phyloP scores from a whole-genome alignment of 495 filamentous ascomycete genomes.

The Neurospora africana region DNA sequence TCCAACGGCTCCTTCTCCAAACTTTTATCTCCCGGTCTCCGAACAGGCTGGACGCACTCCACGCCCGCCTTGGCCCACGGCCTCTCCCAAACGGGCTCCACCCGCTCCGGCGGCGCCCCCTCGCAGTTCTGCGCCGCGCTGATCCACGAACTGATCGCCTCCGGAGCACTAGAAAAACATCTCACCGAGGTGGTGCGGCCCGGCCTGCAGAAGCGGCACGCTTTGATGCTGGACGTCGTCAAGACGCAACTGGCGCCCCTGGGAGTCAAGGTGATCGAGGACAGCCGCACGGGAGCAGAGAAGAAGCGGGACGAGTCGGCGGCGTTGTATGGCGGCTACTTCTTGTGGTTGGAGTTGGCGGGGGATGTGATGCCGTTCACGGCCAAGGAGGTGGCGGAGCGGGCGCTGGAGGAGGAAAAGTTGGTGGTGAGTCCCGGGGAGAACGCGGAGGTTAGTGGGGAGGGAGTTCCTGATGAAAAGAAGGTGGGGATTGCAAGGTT shows the following conservation, averaged over 20 bases:
- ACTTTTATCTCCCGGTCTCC: constrained; percentile 63
- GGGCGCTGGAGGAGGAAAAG: constrained; percentile 44
- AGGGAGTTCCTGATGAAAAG: constrained; percentile 31
- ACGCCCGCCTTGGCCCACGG: constrained; percentile 56
- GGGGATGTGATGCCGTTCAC: constrained; percentile 23
- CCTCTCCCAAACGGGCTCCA: constrained; percentile 57
- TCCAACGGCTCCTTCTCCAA: constrained; percentile 83
- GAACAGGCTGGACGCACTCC: constrained; percentile 77
- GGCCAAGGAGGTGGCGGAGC: constrained; percentile 44
- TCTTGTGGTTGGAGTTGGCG: constrained; percentile 66
- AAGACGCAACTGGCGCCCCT: constrained; percentile 13
- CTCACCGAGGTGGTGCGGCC: constrained; percentile 34
- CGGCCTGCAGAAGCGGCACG: constrained; percentile 47
- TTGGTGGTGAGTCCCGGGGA: constrained; percentile 53
- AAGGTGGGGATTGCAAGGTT: constrained; percentile 38
- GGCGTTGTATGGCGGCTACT: constrained; percentile 59
- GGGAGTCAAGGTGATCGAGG: constrained; percentile 37
- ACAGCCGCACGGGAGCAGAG: background rate
- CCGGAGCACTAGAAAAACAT: constrained; percentile 38
- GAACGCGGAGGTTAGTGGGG: constrained; percentile 56
- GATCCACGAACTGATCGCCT: constrained; percentile 38
- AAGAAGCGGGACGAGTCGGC: background rate
- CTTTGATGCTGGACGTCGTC: constrained; percentile 26
- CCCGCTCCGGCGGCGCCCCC: constrained; percentile 65
- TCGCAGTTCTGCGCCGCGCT: constrained; percentile 60